Evolutionary conservation across 306 rosid species (phyloP).

Genomic region (Pueraria montana): DNA sequence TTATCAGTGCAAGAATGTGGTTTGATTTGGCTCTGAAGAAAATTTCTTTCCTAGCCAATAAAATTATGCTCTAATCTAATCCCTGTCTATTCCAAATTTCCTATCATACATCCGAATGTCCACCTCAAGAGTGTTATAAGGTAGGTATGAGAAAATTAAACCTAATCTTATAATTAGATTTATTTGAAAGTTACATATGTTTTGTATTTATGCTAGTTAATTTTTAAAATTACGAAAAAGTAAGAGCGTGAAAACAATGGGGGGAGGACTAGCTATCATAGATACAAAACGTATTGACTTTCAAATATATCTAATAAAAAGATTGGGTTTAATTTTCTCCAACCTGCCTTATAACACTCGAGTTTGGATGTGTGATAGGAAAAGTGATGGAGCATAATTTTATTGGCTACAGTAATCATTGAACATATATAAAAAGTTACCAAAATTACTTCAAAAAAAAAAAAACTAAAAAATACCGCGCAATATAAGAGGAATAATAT

Average conservation of each 20-base stretch:
- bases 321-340: background rate
- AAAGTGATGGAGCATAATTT: background rate
- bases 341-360: background rate
- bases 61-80: background rate
- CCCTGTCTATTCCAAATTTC: background rate
- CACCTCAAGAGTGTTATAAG: slow-evolving; percentile 13
- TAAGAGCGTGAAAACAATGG: background rate
- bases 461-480: too few relatives aligned
- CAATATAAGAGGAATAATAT: too few relatives aligned
- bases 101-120: background rate
- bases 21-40: background rate
- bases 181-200: background rate
- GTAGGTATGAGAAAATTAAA: background rate
- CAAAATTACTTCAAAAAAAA: too few relatives aligned
- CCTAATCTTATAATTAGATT: background rate
- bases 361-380: background rate
- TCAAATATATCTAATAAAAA: background rate
- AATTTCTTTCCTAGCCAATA: background rate
- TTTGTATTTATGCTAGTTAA: background rate
- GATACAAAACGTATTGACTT: background rate
- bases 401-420: too few relatives aligned
- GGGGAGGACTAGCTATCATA: background rate
- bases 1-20: background rate
- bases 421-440: too few relatives aligned
- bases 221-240: background rate